Base-by-base conservation (phyloP, 345 rosid genomes). In the Punica granatum region DNA sequence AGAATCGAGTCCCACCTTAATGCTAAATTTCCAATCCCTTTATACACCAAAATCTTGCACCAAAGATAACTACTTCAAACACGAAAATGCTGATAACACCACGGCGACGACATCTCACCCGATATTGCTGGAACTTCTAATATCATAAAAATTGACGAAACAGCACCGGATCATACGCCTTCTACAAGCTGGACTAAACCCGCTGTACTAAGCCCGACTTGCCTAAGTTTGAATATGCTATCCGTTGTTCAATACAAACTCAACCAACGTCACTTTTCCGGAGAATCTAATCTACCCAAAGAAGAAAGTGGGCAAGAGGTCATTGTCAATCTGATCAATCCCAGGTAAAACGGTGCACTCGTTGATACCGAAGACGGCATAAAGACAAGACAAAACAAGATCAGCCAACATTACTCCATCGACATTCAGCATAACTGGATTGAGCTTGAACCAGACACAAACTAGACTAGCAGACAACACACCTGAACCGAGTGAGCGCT, bases 401-500 rank as follows among this genome's bases (percentile, higher is more conserved):
- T 56, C 61, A 12, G 30, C 32, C 16, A 26, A 6, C 18, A 26
- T 26, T 33, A 11, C 33, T 1, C 18, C 19, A 54, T 13, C 61
- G n/a, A 23, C 26, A 25, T 36, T 7, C 39, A 32, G 19, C 65
- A n/a, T 42, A 36, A 62, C 6, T 11, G 25, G 11, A 4, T n/a
- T 14, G 30, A 42, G 48, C n/a, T 8, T 14, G 31, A 39, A 39
- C 10, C 66, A 63, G 46, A 33, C 26, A 23, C 6, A 32, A n/a
- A 34, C 43, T n/a, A 13, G 59, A 26, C 39, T 12, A 31, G 65
- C 33, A 9, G 62, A 49, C 61, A 61, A 67, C 65, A 18, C 53
- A 86, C 96, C 96, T 79, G 86, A 68, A 74, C 43, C 9, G 79
- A 81, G 58, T 85, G 68, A 16, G 84, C 79, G 33, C 74, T 80